Conservation (phyloP, 345 rosid genomes). For the Limnanthes douglasii region DNA sequence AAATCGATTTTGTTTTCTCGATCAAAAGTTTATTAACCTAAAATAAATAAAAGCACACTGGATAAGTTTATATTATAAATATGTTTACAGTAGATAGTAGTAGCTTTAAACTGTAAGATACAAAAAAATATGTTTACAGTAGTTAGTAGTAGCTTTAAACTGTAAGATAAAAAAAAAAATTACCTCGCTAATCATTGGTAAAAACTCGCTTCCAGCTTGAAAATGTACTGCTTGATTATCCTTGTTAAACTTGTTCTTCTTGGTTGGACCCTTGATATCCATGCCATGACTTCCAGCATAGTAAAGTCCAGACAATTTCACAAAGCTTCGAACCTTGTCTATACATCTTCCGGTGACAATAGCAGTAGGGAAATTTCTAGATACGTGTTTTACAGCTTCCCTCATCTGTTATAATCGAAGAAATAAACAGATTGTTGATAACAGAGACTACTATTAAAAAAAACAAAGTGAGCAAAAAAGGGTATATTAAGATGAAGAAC, state of each 20-base stretch:
- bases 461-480: neutral
- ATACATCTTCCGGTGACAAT: conserved; percentile 90
- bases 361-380: conserved; percentile 75
- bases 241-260: conserved; percentile 24
- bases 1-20: too few relatives aligned
- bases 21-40: too few relatives aligned
- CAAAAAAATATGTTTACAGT: too few relatives aligned
- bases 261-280: conserved; percentile 92
- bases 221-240: conserved; percentile 34
- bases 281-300: conserved; percentile 99
- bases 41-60: too few relatives aligned
- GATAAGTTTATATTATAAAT: too few relatives aligned
- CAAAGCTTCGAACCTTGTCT: conserved; percentile 86
- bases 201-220: conserved; percentile 78
- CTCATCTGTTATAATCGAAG: conserved; percentile 47
- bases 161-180: too few relatives aligned
- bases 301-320: conserved; percentile 58
- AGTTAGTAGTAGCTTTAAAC: too few relatives aligned
- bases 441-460: neutral
- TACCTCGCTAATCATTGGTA: conserved; percentile 90
- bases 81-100: too few relatives aligned
- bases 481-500: neutral
- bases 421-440: neutral
- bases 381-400: conserved; percentile 55
- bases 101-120: too few relatives aligned